Percentiles rank a stretch among this genome's conserved stretches.
Evolutionary conservation across 2,329 filamentous ascomycete genomes (phyloP).

Genomic region (Fusarium sp.): DNA sequence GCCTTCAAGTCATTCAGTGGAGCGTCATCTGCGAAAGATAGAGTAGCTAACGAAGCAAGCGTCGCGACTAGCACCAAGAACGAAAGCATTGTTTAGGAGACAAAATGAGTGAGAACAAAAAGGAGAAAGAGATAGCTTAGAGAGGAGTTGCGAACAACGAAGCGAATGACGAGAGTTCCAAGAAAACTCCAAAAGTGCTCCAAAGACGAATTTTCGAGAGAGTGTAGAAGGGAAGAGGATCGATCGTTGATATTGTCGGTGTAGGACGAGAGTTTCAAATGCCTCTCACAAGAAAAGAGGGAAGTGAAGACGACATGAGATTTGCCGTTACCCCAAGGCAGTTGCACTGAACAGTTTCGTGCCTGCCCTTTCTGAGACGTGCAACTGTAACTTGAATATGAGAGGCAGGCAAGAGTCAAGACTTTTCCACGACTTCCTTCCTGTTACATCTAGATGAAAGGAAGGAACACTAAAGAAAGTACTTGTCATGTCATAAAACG

Average conservation of each 20-base stretch:
- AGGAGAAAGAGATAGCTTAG: neutral
- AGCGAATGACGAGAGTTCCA: constrained; percentile 25
- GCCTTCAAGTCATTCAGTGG: constrained; percentile 20
- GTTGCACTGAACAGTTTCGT: constrained; percentile 1
- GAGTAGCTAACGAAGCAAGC: neutral
- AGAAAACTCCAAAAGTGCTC: constrained; percentile 34
- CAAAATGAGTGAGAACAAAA: neutral
- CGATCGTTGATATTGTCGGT: neutral
- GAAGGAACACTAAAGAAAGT: neutral
- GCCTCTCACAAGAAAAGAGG: constrained; percentile 3
- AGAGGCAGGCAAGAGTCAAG: neutral
- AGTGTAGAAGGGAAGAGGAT: constrained; percentile 3
- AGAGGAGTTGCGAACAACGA: neutral
- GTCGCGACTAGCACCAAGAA: neutral
- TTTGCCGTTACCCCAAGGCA: constrained; percentile 7
- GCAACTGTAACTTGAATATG: constrained; percentile 1
- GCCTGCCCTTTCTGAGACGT: neutral
- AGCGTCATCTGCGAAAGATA: constrained; percentile 20
- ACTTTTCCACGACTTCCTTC: neutral
- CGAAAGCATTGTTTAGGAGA: constrained; percentile 16
- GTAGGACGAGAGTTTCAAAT: constrained; percentile 24
- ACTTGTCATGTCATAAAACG: neutral
- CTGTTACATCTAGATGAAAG: neutral
- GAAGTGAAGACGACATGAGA: neutral
- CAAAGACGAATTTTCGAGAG: constrained; percentile 5